Evolutionary conservation across 1,139 yeast species (phyloP), one percentile per base, ranked within the genome.

Genomic region (Meyerozyma carpophila): DNA sequence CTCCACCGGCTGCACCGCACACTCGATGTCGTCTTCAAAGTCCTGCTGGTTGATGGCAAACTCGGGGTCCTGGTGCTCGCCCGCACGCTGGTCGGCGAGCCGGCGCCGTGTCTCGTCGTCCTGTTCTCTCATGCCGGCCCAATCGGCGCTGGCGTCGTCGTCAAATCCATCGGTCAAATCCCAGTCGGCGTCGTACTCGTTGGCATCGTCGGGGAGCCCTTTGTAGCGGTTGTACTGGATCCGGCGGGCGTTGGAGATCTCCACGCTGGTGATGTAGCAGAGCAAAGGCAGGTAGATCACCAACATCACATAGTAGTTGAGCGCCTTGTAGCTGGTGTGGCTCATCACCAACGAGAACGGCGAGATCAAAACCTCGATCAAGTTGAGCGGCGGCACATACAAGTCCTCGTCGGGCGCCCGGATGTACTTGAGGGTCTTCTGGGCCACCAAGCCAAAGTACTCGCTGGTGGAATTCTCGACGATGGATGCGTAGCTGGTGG

Each of bases 371-470:
- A 82, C 41, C 59, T 89, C 96, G 47, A 89, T 65, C 52, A 89
- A 61, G 58, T 89, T 89, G 49, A 88, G 73, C 7, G 96, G 96
- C 5, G 96, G 94, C 27, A 88, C 91, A 58, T 81, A 89, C 39
- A 88, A 86, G 55, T 85, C 82, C 47, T 81, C 83, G 64, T 89
- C 96, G 0, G 96, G 96, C 0, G 96, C 95, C 52, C 96, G 76
- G 43, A 88, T 81, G 57, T 85, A 89, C 48, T 91, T 73, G 52
- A 89, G 74, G 0, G 95, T 88, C 67, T 88, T 87, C 51, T 85
- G 86, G 4, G 96, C 88, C 51, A 86, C 86, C 44, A 88, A 75
- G 0, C 95, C 95, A 70, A 88, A 77, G 61, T 84, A 89, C 60
- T 89, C 95, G 56, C 84, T 87, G 26, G 82, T 81, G 1, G 95